Evolutionary conservation across 768 basidiomycete genomes (phyloP), one percentile per base, ranked within the genome.

Genomic region (Boletus rufocinnamomeus): DNA sequence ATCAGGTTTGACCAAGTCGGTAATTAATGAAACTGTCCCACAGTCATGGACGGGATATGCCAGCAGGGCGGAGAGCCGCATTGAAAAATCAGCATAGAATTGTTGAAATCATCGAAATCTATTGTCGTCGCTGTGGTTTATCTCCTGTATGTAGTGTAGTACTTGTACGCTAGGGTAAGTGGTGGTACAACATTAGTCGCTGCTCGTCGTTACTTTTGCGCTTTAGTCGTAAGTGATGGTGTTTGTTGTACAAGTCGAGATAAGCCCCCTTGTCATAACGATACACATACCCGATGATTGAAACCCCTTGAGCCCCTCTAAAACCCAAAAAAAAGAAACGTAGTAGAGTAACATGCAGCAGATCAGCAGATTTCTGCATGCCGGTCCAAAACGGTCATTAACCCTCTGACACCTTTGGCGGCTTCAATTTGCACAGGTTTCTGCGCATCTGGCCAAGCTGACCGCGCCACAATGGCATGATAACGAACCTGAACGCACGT

Each of bases 41-140:
- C 64, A 96, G 95, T 93, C 92, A 30, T 98, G 96, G 96, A 91
- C 91, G 2, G 96, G 96, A 4, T 98, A 97, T 71, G 93, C 94
- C 2, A 77, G 81, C 72, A 80, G 94, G 56, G 66, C 82, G 16
- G 80, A 87, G 52, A 95, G 93, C 73, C 82, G 75, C 59, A 94
- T 97, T 40, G 81, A 80, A 44, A 89, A 86, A 69, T 73, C 72
- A 4, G 30, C 48, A 37, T 72, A 57, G 44, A 58, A 13, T 35
- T 19, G 32, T 44, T 41, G 32, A 56, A 57, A 58, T 56, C 54
- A 51, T 56, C 38, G 41, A 38, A 47, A 47, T 57, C 46, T 60
- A 54, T 43, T 41, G 32, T 52, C 27, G 45, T 57, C 32, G 41
- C 27, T 35, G 47, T 59, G 52, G 28, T 57, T 48, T 60, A 63